A percentile compares a stretch with the other conserved stretches of the same genome.
These are phyloP conservation scores for Saccharomycopsis sp. DNA, from an alignment of 805 yeast genomes.

Conservation along the genomic window DNA sequence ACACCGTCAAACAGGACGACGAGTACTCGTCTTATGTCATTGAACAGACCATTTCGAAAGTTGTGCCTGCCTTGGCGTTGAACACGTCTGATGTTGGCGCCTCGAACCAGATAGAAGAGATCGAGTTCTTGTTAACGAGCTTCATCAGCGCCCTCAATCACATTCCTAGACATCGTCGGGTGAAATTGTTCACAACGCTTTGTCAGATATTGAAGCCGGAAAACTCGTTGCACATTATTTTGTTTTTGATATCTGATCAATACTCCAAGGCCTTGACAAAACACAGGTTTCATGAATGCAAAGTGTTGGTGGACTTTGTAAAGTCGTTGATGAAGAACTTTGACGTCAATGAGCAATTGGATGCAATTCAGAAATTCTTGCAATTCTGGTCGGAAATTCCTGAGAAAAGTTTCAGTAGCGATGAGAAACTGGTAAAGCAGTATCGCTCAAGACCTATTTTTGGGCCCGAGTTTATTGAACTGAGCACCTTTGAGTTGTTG, in stretches of 20 bases:
- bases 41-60: slow-evolving; percentile 81
- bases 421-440: slow-evolving; percentile 29
- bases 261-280: slow-evolving; percentile 45
- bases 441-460: slow-evolving; percentile 50
- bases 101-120: slow-evolving; percentile 45
- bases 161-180: slow-evolving; percentile 94
- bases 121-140: slow-evolving; percentile 76
- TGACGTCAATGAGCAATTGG: slow-evolving; percentile 55
- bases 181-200: slow-evolving; percentile 69
- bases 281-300: slow-evolving; percentile 58
- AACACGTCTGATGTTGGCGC: slow-evolving; percentile 32
- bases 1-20: slow-evolving; percentile 92
- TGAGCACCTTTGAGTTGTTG: slow-evolving; percentile 39
- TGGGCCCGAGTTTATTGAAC: slow-evolving; percentile 48
- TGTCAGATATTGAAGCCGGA: slow-evolving; percentile 65
- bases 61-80: slow-evolving; percentile 77
- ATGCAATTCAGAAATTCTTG: slow-evolving; percentile 42
- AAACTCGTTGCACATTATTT: slow-evolving; percentile 57
- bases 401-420: slow-evolving; percentile 24
- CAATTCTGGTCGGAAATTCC: slow-evolving; percentile 33
- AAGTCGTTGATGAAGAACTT: slow-evolving; percentile 62
- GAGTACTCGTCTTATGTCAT: slow-evolving; percentile 89
- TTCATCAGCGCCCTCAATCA: slow-evolving; percentile 93
- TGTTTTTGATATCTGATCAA: slow-evolving; percentile 77
- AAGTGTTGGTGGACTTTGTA: slow-evolving; percentile 61